Base-by-base conservation (phyloP, 2,329 filamentous ascomycete genomes). In the Shiraia bambusicola region DNA sequence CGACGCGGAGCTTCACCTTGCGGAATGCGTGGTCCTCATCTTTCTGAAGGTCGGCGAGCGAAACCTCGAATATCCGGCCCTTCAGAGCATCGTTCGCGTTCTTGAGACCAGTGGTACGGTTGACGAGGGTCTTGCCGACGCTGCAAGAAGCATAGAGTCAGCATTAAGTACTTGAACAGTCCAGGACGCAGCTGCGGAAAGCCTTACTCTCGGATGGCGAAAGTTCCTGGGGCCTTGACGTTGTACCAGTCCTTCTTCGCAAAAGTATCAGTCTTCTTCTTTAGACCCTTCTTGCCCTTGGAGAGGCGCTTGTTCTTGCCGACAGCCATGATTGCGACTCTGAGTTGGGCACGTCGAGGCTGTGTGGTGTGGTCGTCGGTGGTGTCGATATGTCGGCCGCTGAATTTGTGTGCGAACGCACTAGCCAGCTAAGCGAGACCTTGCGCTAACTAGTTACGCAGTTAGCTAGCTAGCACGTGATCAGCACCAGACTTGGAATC, bases 271-370 rank as follows among this genome's bases (percentile, higher is more conserved):
- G 91, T 92, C 81, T 92, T 92, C 92, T 98, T 97, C 89, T 97
- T 97, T 75, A 97, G 83, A 77, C 93, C 92, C 86, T 98, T 98
- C 89, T 97, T 98, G 81, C 93, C 93, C 85, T 98, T 98, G 63
- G 93, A 97, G 81, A 98, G 85, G 83, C 93, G 90, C 90, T 98
- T 98, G 86, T 98, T 98, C 88, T 89, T 89, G 80, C 86, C 86
- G 76, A 89, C 86, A 81, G 86, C 86, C 86, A 89, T 86, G 75
- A 75, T 84, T 83, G 79, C 79, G 79, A 81, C 74, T 74, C 69
- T 60, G 54, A 46, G 49, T 26, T 56, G 51, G 56, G 59, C 49
- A 54, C 52, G 58, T 61, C 56, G 56, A 54, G 54, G 54, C 42
- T 49, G 48, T 56, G 50, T 59, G 52, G 60, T 53, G 52, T 61